Evolutionary conservation across 1,284 basidiomycete genomes (phyloP).

Genomic region (Retiboletus flavoniger): DNA sequence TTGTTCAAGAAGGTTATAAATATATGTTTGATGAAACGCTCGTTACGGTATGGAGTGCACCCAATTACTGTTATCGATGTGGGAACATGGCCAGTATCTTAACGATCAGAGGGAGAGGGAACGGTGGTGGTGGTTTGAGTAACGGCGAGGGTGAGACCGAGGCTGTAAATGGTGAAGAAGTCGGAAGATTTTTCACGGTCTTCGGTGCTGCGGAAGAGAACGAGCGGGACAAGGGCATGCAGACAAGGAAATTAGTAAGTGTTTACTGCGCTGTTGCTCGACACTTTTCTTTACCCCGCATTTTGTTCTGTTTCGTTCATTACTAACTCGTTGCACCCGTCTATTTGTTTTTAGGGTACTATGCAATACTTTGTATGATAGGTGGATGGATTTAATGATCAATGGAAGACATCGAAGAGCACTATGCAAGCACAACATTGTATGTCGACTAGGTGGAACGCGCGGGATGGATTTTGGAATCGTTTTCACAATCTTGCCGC

Average conservation of each 20-base stretch:
- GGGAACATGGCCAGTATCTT: constrained; percentile 80
- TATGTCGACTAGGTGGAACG: constrained; percentile 24
- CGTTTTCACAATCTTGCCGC: too few species aligned
- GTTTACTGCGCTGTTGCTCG: background rate
- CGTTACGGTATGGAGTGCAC: constrained; percentile 97
- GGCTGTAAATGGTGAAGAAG: constrained; percentile 14
- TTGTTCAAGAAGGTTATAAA: constrained; percentile 97
- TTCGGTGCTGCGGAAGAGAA: constrained; percentile 87
- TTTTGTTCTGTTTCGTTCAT: background rate
- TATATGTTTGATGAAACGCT: constrained; percentile 95
- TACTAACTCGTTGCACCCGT: constrained; percentile 2
- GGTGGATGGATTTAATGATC: constrained; percentile 8
- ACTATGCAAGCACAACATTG: background rate
- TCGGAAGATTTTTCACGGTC: constrained; percentile 61
- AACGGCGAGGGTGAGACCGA: constrained; percentile 2
- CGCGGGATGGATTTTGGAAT: constrained; percentile 25
- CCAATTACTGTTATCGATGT: constrained; percentile 91
- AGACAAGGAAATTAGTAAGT: constrained; percentile 62
- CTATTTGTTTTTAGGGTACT: constrained; percentile 21
- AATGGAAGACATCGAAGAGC: background rate
- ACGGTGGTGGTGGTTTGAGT: constrained; percentile 33
- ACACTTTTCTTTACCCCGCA: background rate
- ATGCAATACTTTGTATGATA: constrained; percentile 36
- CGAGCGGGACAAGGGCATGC: constrained; percentile 72
- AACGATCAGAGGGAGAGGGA: constrained; percentile 66